These are phyloP conservation scores for Suillus subalutaceus DNA, from an alignment of 768 basidiomycete genomes.

Conservation along the genomic window DNA sequence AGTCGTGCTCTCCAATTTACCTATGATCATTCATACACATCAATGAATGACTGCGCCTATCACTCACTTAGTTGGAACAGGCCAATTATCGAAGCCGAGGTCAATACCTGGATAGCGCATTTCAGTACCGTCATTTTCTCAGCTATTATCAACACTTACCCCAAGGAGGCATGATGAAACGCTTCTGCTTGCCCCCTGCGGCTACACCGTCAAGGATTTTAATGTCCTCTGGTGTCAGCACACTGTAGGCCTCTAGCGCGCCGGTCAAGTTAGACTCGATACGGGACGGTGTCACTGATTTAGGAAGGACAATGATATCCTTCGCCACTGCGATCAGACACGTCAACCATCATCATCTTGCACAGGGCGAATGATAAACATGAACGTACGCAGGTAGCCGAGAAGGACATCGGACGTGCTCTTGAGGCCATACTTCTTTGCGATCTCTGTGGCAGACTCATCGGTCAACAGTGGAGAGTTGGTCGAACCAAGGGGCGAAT, in stretches of 20 bases:
- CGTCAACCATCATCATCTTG: neutral
- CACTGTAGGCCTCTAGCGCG: constrained; percentile 46
- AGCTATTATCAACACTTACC: constrained; percentile 45
- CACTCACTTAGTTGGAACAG: constrained; percentile 15
- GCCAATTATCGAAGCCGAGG: constrained; percentile 74
- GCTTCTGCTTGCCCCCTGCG: constrained; percentile 64
- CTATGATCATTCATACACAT: neutral
- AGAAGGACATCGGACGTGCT: constrained; percentile 57
- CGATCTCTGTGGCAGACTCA: constrained; percentile 60
- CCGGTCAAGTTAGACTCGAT: constrained; percentile 64
- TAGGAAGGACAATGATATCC: constrained; percentile 68
- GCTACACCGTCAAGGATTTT: constrained; percentile 58
- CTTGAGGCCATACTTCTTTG: constrained; percentile 55
- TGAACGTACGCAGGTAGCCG: constrained; percentile 59
- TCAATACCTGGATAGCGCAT: constrained; percentile 49
- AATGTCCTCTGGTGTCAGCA: constrained; percentile 55
- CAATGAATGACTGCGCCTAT: neutral
- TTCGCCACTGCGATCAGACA: constrained; percentile 53
- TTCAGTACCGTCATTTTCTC: constrained; percentile 18
- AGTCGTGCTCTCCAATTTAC: neutral
- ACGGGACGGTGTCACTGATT: constrained; percentile 73
- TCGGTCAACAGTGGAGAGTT: constrained; percentile 69
- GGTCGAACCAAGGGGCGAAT: constrained; percentile 78
- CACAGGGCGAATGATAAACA: constrained; percentile 7
- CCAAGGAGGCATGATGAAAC: constrained; percentile 72